Conservation (phyloP, 176 grass and related monocot species). For the Avena eriantha region DNA sequence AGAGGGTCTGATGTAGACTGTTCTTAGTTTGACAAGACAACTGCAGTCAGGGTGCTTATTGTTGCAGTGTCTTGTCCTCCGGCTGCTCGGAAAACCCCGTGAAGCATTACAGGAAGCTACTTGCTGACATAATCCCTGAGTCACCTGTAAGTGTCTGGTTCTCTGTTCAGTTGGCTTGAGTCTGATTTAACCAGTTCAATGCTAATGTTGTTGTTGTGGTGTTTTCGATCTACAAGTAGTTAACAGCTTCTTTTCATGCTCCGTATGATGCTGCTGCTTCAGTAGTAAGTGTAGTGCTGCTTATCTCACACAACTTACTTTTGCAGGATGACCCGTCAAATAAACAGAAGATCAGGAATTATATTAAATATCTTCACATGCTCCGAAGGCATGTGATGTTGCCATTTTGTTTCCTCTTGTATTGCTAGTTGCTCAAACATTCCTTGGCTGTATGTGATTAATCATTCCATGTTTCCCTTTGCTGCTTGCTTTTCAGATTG, state of each 20-base stretch:
- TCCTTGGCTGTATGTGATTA: constrained; percentile 21
- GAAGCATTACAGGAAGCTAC: constrained; percentile 90
- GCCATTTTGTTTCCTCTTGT: constrained; percentile 34
- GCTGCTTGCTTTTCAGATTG: constrained; percentile 58
- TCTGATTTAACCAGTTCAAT: constrained; percentile 8
- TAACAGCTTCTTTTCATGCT: constrained; percentile 15
- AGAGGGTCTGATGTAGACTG: constrained; percentile 17
- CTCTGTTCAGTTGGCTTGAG: background rate
- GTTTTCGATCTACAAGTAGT: constrained; percentile 30
- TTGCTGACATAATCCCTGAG: constrained; percentile 84
- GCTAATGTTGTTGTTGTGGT: constrained; percentile 1
- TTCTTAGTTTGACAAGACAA: constrained; percentile 19
- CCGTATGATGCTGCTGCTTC: background rate
- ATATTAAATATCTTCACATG: constrained; percentile 79
- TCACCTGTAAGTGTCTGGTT: constrained; percentile 56
- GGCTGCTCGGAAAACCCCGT: constrained; percentile 70
- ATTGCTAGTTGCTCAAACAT: constrained; percentile 27
- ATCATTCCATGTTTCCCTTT: constrained; percentile 30
- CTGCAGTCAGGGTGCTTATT: background rate
- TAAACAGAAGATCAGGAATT: constrained; percentile 86
- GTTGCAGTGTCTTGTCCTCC: constrained; percentile 12
- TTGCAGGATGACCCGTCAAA: constrained; percentile 74
- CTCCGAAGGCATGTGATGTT: constrained; percentile 70
- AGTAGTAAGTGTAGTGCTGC: background rate
- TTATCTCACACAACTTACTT: constrained; percentile 2